Evolutionary conservation across 306 rosid genomes (phyloP).

Genomic region (Quercus aquifolioides): DNA sequence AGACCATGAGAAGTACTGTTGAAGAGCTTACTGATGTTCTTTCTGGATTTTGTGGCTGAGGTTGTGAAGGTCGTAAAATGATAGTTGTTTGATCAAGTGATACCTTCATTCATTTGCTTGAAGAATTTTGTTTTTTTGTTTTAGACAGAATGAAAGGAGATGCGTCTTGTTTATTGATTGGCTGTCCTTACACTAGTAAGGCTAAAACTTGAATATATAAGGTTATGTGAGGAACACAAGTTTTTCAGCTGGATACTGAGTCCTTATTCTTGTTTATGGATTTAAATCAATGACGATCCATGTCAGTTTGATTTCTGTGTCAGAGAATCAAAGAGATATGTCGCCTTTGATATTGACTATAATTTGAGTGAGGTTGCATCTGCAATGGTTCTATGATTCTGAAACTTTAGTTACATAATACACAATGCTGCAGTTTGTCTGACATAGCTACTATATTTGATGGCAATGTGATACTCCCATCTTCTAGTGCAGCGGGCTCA

Average conservation of each 20-base stretch:
- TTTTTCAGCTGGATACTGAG: not conserved
- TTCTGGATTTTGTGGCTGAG: constrained; percentile 27
- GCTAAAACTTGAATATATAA: constrained; percentile 13
- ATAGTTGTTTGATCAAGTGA: constrained; percentile 10
- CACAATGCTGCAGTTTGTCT: constrained; percentile 19
- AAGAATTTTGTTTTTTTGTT: constrained; percentile 1
- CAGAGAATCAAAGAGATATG: not conserved
- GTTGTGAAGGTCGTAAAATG: constrained; percentile 19
- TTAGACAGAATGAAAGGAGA: constrained; percentile 15
- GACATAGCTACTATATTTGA: constrained; percentile 14
- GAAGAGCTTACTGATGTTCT: constrained; percentile 14
- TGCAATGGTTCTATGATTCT: constrained; percentile 17
- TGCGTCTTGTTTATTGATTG: constrained; percentile 1
- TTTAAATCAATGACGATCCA: not conserved
- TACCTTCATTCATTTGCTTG: constrained; percentile 15
- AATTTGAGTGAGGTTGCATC: constrained; percentile 19
- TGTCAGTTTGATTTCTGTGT: not conserved
- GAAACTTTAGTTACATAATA: constrained; percentile 23
- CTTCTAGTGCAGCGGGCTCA: constrained; percentile 22
- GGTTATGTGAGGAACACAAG: constrained; percentile 8
- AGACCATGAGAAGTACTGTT: constrained; percentile 13
- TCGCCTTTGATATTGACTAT: constrained; percentile 17
- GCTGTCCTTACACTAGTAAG: constrained; percentile 17
- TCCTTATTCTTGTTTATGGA: not conserved
- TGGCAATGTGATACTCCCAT: constrained; percentile 24